Evolutionary conservation across 1,139 yeast species (phyloP).

Genomic region (Fermentozyma sake): DNA sequence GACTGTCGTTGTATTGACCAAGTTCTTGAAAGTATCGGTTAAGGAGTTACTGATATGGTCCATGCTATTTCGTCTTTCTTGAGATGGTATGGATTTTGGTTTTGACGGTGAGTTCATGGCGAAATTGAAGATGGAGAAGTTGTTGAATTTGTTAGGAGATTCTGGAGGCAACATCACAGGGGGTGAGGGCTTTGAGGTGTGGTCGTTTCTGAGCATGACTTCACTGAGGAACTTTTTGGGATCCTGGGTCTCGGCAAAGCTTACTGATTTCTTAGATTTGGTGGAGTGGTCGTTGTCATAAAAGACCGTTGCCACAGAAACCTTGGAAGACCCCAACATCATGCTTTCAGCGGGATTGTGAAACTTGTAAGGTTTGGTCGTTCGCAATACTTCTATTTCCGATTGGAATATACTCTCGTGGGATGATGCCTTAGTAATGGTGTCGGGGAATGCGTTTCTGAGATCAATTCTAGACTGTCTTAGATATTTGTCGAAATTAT

Average conservation of each 20-base stretch:
- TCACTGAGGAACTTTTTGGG: slow-evolving; percentile 16
- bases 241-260: slow-evolving; percentile 4
- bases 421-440: slow-evolving; percentile 21
- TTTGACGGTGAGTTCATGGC: slow-evolving; percentile 7
- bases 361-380: slow-evolving; percentile 16
- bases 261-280: slow-evolving; percentile 2
- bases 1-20: slow-evolving; percentile 9
- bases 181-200: slow-evolving; percentile 4
- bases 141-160: too few relatives aligned
- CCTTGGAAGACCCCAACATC: slow-evolving; percentile 16
- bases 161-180: slow-evolving; percentile 5
- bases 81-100: slow-evolving; percentile 2
- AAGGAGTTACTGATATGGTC: slow-evolving; percentile 13
- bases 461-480: slow-evolving; percentile 33
- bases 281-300: slow-evolving; percentile 8
- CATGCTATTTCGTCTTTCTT: slow-evolving; percentile 5
- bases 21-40: slow-evolving; percentile 15
- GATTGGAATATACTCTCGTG: slow-evolving; percentile 20
- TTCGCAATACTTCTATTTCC: slow-evolving; percentile 2
- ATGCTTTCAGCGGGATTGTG: slow-evolving; percentile 38
- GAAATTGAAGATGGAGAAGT: slow-evolving; percentile 11
- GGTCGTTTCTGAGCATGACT: slow-evolving; percentile 13
- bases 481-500: slow-evolving; percentile 31
- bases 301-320: slow-evolving; percentile 26
- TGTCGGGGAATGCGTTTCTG: slow-evolving; percentile 29